phyloP scores from a whole-genome alignment of 768 basidiomycete genomes.

The Guyanaporus albipodus region DNA sequence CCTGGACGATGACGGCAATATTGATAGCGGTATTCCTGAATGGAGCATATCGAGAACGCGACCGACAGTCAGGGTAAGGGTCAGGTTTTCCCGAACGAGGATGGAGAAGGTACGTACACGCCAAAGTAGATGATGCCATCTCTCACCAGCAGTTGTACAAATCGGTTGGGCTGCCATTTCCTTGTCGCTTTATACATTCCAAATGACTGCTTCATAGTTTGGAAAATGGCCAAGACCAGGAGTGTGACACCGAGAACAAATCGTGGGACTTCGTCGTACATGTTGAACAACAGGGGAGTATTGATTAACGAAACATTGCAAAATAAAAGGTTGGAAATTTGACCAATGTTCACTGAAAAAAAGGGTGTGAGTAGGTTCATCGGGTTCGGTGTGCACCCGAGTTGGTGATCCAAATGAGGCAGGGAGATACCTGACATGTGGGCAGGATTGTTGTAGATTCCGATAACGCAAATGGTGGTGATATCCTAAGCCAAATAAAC shows the following conservation, averaged over 20 bases:
- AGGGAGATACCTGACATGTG: slow-evolving; percentile 5
- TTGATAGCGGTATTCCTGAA: neutral
- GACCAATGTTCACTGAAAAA: too few species aligned
- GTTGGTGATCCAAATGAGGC: too few species aligned
- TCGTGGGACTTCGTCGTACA: neutral
- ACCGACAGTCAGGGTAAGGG: neutral
- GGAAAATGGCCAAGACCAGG: neutral
- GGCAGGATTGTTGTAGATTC: slow-evolving; percentile 4
- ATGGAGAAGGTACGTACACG: slow-evolving; percentile 25
- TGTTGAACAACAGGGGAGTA: neutral
- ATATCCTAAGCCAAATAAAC: slow-evolving; percentile 2
- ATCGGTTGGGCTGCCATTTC: neutral
- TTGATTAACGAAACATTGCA: neutral
- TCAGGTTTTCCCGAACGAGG: too few species aligned
- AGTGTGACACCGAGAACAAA: neutral
- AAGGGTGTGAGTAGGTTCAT: neutral
- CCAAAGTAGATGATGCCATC: slow-evolving; percentile 10
- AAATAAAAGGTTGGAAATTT: neutral
- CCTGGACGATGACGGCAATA: neutral
- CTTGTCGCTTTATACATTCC: neutral
- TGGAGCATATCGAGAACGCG: too few species aligned
- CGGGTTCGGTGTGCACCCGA: neutral
- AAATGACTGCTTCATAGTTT: slow-evolving; percentile 2
- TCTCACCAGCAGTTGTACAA: neutral
- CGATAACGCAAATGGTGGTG: neutral